phyloP scores from a whole-genome alignment of 305 asterid species.

The Striga hermonthica region DNA sequence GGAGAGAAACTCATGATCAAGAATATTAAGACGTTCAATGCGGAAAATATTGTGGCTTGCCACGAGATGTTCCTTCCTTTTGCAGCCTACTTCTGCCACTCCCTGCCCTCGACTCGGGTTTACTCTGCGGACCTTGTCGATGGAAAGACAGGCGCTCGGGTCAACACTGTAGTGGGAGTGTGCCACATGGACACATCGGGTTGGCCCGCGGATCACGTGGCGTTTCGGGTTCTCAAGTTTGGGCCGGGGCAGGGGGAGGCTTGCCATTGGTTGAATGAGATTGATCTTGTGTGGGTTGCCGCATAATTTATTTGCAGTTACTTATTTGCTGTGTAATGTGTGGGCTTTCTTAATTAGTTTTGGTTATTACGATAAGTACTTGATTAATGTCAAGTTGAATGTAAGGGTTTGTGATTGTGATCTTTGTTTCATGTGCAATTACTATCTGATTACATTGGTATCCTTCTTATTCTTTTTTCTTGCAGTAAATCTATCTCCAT shows the following conservation, averaged over 20 bases:
- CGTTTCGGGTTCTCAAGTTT: conserved; percentile 29
- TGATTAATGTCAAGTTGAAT: too few species aligned
- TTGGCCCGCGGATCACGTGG: conserved; percentile 34
- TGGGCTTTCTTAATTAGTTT: too few species aligned
- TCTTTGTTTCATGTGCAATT: too few species aligned
- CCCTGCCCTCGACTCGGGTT: conserved; percentile 18
- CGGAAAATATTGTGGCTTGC: conserved; percentile 29
- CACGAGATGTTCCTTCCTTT: conserved; percentile 35
- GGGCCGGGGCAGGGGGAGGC: conserved; percentile 37
- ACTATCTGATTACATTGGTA: background rate
- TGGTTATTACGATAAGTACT: too few species aligned
- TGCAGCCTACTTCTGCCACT: conserved; percentile 33
- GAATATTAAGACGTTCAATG: conserved; percentile 11
- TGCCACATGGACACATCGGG: conserved; percentile 40
- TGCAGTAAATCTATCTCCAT: conserved; percentile 76
- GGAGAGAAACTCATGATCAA: background rate
- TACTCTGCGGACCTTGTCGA: conserved; percentile 30
- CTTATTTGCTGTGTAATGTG: too few species aligned
- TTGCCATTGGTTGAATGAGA: conserved; percentile 33
- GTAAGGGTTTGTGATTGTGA: too few species aligned
- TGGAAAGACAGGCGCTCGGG: background rate
- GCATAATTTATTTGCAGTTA: background rate
- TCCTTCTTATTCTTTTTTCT: conserved; percentile 25
- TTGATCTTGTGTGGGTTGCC: conserved; percentile 32
- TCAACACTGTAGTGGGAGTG: conserved; percentile 27